phyloP scores from a whole-genome alignment of 108 stramenopile species.

The Cyclotella kingstonii region DNA sequence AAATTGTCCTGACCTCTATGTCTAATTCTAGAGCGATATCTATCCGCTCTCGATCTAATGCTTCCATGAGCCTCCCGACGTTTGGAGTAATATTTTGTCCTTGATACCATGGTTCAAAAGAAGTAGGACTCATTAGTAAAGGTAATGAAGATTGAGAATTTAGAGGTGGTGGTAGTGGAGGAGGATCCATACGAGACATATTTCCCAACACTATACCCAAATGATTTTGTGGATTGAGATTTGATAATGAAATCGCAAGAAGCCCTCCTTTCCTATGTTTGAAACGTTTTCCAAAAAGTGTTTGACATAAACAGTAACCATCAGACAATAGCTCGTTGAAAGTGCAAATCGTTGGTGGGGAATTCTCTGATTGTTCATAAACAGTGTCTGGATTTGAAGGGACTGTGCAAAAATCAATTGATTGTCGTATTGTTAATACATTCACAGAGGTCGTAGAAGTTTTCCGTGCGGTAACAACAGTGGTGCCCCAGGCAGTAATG shows the following conservation, averaged over 20 bases:
- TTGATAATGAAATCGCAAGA: conserved; percentile 63
- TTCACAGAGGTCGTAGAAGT: conserved; percentile 48
- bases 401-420: conserved; percentile 58
- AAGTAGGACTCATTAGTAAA: not conserved
- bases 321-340: conserved; percentile 10
- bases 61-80: conserved; percentile 59
- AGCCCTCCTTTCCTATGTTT: conserved; percentile 46
- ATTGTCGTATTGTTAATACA: conserved; percentile 53
- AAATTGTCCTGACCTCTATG: conserved; percentile 56
- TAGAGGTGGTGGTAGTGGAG: conserved; percentile 33
- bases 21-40: conserved; percentile 51
- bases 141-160: not conserved
- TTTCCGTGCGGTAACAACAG: conserved; percentile 59
- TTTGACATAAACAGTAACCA: conserved; percentile 33
- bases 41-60: conserved; percentile 58
- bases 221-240: conserved; percentile 73
- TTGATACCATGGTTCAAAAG: conserved; percentile 64
- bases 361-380: not conserved
- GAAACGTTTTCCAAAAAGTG: conserved; percentile 52
- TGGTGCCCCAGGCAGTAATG: conserved; percentile 69
- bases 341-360: not conserved
- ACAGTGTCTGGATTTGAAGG: conserved; percentile 20
- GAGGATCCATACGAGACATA: conserved; percentile 69
- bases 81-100: conserved; percentile 59
- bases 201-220: conserved; percentile 65